A percentile compares a stretch with the other conserved stretches of the same genome.
These are phyloP conservation scores for Umbelopsis sp. DNA, from an alignment of 192 early-diverging fungal species.

Conservation along the genomic window DNA sequence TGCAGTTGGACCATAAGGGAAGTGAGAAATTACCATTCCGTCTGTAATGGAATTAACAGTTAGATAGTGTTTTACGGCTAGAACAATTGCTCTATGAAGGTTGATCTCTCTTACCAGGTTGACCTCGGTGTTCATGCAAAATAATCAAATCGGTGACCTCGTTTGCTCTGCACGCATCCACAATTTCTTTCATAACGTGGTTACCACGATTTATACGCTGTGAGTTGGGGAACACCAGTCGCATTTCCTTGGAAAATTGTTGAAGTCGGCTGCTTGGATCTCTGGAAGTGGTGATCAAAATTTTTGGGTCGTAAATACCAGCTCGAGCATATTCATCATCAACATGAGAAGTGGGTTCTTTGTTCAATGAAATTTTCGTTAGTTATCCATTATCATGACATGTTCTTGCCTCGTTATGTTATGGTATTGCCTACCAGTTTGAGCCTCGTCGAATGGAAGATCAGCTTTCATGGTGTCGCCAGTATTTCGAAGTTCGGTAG, in stretches of 20 bases:
- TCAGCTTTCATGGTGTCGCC: conserved; percentile 74
- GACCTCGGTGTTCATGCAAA: conserved; percentile 92
- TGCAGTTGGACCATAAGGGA: conserved; percentile 98
- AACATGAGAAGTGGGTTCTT: conserved; percentile 75
- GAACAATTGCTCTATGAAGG: too few species aligned
- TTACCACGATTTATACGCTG: conserved; percentile 97
- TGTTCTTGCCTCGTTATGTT: background rate
- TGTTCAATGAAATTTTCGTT: background rate
- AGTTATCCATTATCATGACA: background rate
- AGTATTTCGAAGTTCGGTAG: conserved; percentile 84
- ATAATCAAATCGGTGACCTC: conserved; percentile 96
- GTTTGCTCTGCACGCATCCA: conserved; percentile 91
- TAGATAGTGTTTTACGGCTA: background rate
- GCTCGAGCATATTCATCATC: conserved; percentile 98
- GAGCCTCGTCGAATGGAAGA: conserved; percentile 87
- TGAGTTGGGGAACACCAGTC: conserved; percentile 92
- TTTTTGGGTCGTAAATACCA: conserved; percentile 92
- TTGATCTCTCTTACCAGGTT: conserved; percentile 66
- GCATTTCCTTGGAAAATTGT: conserved; percentile 98
- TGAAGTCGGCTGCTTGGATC: conserved; percentile 90
- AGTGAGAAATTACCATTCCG: conserved; percentile 92
- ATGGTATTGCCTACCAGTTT: conserved; percentile 57
- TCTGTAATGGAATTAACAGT: conserved; percentile 47
- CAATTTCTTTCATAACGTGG: conserved; percentile 94
- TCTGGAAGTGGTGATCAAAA: conserved; percentile 94